Conservation (phyloP, 257 asterid genomes). For the Catharanthus roseus region DNA sequence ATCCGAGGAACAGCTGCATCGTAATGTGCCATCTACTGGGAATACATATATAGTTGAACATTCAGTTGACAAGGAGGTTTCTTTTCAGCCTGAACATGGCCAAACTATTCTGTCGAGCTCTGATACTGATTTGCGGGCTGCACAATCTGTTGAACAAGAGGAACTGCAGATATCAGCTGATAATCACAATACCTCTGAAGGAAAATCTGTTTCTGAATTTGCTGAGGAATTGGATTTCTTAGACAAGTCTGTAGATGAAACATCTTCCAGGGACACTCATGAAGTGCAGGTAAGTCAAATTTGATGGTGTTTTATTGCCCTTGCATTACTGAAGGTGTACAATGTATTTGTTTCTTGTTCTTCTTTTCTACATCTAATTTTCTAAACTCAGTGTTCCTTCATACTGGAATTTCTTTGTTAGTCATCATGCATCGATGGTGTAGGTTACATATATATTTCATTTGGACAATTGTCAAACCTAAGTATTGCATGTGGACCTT, state of each 20-base stretch:
- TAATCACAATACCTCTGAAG: conserved; percentile 30
- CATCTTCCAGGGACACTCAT: conserved; percentile 27
- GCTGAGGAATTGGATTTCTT: conserved; percentile 34
- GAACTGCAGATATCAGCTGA: conserved; percentile 29
- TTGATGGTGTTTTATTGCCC: conserved; percentile 3
- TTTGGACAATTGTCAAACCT: background rate
- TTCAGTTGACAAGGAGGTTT: conserved; percentile 31
- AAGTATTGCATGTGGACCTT: background rate
- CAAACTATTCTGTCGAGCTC: conserved; percentile 16
- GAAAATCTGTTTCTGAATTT: conserved; percentile 27
- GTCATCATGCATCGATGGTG: background rate
- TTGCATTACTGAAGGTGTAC: background rate
- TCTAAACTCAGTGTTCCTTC: background rate
- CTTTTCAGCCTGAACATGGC: conserved; percentile 18
- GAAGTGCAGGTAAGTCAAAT: conserved; percentile 46
- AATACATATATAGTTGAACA: conserved; percentile 22
- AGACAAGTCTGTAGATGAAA: conserved; percentile 32
- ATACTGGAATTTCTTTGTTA: background rate
- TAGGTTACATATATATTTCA: background rate
- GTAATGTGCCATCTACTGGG: conserved; percentile 19
- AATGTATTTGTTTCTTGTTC: background rate
- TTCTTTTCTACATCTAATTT: background rate
- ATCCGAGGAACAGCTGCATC: conserved; percentile 19
- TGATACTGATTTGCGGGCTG: conserved; percentile 26
- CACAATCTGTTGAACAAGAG: conserved; percentile 24